Percentiles rank a stretch among this genome's conserved stretches.
Evolutionary conservation across 805 yeast genomes (phyloP).

Genomic region (Lachancea nothofagi): DNA sequence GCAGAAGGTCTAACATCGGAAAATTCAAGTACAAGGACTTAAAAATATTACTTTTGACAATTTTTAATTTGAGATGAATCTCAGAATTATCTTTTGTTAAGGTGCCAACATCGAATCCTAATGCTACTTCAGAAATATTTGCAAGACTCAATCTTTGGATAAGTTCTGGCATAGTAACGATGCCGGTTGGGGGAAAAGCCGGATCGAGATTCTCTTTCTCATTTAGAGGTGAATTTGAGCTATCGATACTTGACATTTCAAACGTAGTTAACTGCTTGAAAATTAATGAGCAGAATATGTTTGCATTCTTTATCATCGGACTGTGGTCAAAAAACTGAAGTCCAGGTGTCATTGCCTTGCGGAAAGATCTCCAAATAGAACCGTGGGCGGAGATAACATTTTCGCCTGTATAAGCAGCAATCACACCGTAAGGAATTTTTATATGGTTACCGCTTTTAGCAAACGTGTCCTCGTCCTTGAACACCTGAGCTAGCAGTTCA

Average conservation of each 20-base stretch:
- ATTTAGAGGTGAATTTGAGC: neutral
- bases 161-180: slow-evolving; percentile 34
- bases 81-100: slow-evolving; percentile 29
- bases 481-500: slow-evolving; percentile 39
- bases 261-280: neutral
- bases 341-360: slow-evolving; percentile 41
- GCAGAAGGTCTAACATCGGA: slow-evolving; percentile 47
- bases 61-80: slow-evolving; percentile 36
- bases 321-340: slow-evolving; percentile 44
- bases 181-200: neutral
- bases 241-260: neutral
- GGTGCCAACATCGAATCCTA: slow-evolving; percentile 45
- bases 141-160: slow-evolving; percentile 45
- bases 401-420: slow-evolving; percentile 54
- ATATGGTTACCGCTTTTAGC: slow-evolving; percentile 57
- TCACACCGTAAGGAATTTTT: slow-evolving; percentile 50
- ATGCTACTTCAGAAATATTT: slow-evolving; percentile 44
- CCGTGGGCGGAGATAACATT: slow-evolving; percentile 58
- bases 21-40: slow-evolving; percentile 50
- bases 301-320: slow-evolving; percentile 38
- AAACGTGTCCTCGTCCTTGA: slow-evolving; percentile 45
- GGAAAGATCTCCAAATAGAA: slow-evolving; percentile 43
- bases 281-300: slow-evolving; percentile 5
- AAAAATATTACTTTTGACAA: slow-evolving; percentile 48
- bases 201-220: neutral